Conservation (phyloP, 225 moss, liverwort and hornwort species). For the Marchantia polymorpha region DNA sequence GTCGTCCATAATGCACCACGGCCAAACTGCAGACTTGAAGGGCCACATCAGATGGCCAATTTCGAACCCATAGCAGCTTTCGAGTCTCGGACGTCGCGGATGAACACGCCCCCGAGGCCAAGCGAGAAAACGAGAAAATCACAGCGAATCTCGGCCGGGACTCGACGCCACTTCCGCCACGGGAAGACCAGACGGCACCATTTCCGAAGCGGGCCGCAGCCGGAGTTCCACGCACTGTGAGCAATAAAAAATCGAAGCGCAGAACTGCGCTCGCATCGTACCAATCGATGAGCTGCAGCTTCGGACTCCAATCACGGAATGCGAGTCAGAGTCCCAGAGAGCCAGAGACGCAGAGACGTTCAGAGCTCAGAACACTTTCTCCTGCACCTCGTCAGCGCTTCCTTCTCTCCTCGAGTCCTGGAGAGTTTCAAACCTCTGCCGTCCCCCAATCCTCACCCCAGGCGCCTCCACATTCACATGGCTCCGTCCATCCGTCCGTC, state of each 20-base stretch:
- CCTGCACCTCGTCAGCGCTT: slow-evolving; percentile 19
- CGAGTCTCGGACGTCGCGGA: not conserved
- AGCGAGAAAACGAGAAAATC: not conserved
- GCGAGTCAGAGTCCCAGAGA: not conserved
- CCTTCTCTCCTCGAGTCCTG: not conserved
- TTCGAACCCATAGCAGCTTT: not conserved
- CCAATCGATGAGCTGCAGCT: slow-evolving; percentile 12
- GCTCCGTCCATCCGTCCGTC: no score
- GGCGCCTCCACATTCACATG: no score
- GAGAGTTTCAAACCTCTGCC: not conserved
- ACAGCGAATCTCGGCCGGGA: not conserved
- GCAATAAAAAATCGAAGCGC: no score
- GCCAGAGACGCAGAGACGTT: not conserved
- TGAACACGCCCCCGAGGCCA: no score
- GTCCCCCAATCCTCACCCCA: no score
- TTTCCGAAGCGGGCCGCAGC: not conserved
- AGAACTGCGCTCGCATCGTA: slow-evolving; percentile 1
- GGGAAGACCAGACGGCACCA: not conserved
- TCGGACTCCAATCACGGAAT: slow-evolving; percentile 1
- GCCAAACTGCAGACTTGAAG: not conserved
- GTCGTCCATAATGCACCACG: not conserved
- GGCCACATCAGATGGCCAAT: not conserved
- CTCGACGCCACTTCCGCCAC: not conserved
- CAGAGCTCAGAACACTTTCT: not conserved
- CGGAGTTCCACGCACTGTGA: not conserved